A percentile compares a stretch with the other conserved stretches of the same genome.
These are phyloP conservation scores for Scutellaria minor DNA, from an alignment of 257 asterid genomes.

Conservation along the genomic window DNA sequence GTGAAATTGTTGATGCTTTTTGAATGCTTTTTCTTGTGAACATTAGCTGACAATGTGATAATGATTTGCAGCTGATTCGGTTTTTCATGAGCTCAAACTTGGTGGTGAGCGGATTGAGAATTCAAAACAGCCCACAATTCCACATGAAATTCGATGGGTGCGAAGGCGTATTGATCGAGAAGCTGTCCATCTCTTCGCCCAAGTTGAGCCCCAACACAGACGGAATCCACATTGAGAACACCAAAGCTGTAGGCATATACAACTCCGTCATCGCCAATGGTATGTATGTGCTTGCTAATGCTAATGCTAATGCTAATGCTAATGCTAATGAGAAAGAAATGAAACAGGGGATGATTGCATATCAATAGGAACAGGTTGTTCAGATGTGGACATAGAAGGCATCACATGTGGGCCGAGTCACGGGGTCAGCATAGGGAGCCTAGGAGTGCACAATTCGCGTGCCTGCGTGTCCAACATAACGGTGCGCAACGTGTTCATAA, in stretches of 20 bases:
- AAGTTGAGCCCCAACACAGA: slow-evolving; percentile 94
- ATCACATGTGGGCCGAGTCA: slow-evolving; percentile 98
- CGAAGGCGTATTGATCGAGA: slow-evolving; percentile 66
- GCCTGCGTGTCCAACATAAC: slow-evolving; percentile 91
- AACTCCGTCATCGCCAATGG: slow-evolving; percentile 79
- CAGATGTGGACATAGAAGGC: slow-evolving; percentile 80
- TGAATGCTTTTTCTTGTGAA: neutral
- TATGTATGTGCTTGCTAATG: slow-evolving; percentile 9
- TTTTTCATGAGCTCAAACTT: slow-evolving; percentile 92
- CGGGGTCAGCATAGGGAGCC: slow-evolving; percentile 98
- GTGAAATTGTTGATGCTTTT: slow-evolving; percentile 23
- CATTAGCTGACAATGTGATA: neutral
- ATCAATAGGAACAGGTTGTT: slow-evolving; percentile 89
- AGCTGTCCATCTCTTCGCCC: slow-evolving; percentile 79
- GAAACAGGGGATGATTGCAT: slow-evolving; percentile 89
- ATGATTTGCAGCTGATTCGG: slow-evolving; percentile 64
- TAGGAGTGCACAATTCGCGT: slow-evolving; percentile 75
- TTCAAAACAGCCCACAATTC: slow-evolving; percentile 88
- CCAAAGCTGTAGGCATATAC: slow-evolving; percentile 77
- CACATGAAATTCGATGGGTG: slow-evolving; percentile 95
- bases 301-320: too few species aligned
- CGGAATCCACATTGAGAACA: slow-evolving; percentile 89
- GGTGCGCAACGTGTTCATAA: slow-evolving; percentile 68
- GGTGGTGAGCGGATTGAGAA: slow-evolving; percentile 64
- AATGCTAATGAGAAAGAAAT: too few species aligned